Percentiles rank a stretch among this genome's conserved stretches.
phyloP scores from a whole-genome alignment of 1,284 basidiomycete genomes.

The Ganoderma lingzhi region DNA sequence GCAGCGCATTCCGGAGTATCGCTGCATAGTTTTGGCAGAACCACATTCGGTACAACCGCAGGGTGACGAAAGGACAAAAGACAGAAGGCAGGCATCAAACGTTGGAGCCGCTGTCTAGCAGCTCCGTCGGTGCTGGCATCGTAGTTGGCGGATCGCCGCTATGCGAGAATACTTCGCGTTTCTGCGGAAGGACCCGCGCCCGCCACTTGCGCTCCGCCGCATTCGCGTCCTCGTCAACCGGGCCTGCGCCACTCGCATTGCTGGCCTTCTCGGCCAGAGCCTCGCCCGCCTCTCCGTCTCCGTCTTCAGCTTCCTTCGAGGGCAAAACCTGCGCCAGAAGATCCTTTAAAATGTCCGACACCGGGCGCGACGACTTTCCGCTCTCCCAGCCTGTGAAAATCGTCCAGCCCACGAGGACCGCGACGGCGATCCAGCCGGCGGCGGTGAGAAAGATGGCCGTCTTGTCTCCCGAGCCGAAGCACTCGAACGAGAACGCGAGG shows the following conservation, averaged over 20 bases:
- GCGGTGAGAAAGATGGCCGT: constrained; percentile 23
- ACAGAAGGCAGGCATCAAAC: neutral
- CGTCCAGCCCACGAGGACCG: constrained; percentile 32
- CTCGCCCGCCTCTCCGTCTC: neutral
- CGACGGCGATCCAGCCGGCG: constrained; percentile 31
- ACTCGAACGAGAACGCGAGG: constrained; percentile 33
- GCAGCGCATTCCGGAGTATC: neutral
- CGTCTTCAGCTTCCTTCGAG: neutral
- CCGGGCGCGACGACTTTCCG: constrained; percentile 14
- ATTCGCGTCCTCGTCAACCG: neutral
- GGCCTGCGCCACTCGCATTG: neutral
- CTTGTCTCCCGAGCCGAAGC: constrained; percentile 24
- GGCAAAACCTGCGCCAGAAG: neutral
- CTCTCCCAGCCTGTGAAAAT: constrained; percentile 36
- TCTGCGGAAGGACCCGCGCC: neutral
- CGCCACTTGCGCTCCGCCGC: neutral
- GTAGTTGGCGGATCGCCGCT: neutral
- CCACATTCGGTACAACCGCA: neutral
- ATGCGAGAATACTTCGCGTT: neutral
- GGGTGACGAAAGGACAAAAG: neutral
- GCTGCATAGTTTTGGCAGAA: neutral
- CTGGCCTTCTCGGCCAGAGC: neutral
- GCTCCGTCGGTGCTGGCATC: neutral
- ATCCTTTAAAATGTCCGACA: constrained; percentile 11
- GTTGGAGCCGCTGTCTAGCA: neutral